These are phyloP conservation scores for Clonostachys byssicola DNA, from an alignment of 2,329 filamentous ascomycete genomes.

Conservation along the genomic window DNA sequence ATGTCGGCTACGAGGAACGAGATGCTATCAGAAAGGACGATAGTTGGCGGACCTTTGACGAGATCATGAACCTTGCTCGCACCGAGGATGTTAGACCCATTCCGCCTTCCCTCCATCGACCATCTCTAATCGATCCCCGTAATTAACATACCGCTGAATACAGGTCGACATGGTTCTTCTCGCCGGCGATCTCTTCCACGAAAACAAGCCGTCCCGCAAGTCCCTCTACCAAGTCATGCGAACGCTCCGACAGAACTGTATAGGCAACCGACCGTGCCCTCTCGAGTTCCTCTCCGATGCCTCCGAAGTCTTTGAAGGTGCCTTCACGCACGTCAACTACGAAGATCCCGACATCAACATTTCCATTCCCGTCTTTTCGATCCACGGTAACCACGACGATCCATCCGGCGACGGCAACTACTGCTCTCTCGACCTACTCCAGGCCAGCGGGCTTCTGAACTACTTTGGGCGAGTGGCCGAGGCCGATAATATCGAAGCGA, in stretches of 20 bases:
- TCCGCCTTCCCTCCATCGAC: background rate
- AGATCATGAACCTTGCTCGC: constrained; percentile 86
- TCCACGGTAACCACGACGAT: constrained; percentile 97
- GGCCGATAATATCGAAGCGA: constrained; percentile 88
- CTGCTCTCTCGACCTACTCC: constrained; percentile 85
- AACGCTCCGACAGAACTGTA: constrained; percentile 85
- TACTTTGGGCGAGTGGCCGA: constrained; percentile 93
- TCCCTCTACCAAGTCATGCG: constrained; percentile 98
- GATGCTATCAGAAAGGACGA: constrained; percentile 94
- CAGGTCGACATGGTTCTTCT: constrained; percentile 94
- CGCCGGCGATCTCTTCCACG: constrained; percentile 92
- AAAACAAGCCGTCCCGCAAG: constrained; percentile 95
- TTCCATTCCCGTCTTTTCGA: constrained; percentile 95
- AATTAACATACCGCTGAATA: background rate
- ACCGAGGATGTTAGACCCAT: constrained; percentile 61
- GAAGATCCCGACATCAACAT: constrained; percentile 97
- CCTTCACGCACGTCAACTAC: constrained; percentile 95
- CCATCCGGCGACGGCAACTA: constrained; percentile 93
- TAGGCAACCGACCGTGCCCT: constrained; percentile 93
- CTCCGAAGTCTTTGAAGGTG: constrained; percentile 82
- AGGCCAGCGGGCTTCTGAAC: constrained; percentile 88
- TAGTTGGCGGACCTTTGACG: constrained; percentile 94
- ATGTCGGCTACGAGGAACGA: constrained; percentile 94
- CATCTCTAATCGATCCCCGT: background rate
- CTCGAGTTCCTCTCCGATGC: constrained; percentile 93